These are phyloP conservation scores for Beta corolliflora DNA, from an alignment of 179 eudicot genomes.

Conservation along the genomic window DNA sequence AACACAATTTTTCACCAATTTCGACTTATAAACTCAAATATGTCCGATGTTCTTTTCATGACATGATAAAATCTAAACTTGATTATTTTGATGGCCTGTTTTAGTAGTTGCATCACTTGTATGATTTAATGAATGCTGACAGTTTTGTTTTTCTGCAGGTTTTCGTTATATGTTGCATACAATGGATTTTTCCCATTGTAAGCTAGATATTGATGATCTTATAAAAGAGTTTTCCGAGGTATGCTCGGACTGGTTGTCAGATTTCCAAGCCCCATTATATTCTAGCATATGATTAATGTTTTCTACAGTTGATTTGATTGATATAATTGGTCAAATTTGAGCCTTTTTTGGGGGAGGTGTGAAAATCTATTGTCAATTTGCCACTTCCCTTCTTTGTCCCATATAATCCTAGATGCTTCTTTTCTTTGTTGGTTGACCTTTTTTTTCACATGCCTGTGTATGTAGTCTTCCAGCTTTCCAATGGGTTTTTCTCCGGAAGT, in stretches of 20 bases:
- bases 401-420: background rate
- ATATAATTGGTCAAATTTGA: conserved; percentile 2
- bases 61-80: no score
- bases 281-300: background rate
- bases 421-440: background rate
- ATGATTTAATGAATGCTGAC: no score
- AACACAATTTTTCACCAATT: no score
- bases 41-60: no score
- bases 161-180: background rate
- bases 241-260: conserved; percentile 8
- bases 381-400: background rate
- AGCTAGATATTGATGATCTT: conserved; percentile 81
- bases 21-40: no score
- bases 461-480: background rate
- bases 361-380: background rate
- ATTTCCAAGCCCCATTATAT: background rate
- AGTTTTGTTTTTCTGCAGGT: no score
- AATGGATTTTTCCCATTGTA: conserved; percentile 72
- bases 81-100: no score
- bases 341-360: background rate
- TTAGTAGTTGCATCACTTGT: no score
- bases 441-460: background rate
- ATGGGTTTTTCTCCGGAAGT: background rate
- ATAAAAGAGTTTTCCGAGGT: conserved; percentile 69
- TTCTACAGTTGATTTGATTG: conserved; percentile 1